phyloP scores from a whole-genome alignment of 1,139 yeast species.

The Candida glucosophila region DNA sequence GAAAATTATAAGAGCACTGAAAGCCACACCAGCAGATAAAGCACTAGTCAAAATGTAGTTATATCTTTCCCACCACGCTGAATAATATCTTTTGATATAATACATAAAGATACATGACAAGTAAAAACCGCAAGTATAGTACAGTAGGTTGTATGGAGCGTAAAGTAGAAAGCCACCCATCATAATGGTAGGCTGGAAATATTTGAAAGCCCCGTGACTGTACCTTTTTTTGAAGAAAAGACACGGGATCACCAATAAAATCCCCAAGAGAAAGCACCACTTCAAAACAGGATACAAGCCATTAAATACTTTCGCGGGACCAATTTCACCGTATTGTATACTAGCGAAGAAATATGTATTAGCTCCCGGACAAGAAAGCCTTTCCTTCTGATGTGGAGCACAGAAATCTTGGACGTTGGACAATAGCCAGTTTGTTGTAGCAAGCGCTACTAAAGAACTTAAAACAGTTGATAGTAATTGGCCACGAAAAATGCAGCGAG shows the following conservation, averaged over 20 bases:
- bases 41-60: slow-evolving; percentile 54
- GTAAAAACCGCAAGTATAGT: slow-evolving; percentile 43
- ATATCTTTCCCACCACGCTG: slow-evolving; percentile 58
- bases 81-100: slow-evolving; percentile 38
- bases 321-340: slow-evolving; percentile 29
- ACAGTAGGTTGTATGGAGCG: slow-evolving; percentile 51
- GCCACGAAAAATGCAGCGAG: slow-evolving; percentile 24
- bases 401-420: slow-evolving; percentile 18
- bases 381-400: slow-evolving; percentile 17
- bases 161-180: slow-evolving; percentile 38
- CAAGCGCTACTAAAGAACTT: slow-evolving; percentile 16
- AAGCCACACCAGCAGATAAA: slow-evolving; percentile 52
- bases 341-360: slow-evolving; percentile 24
- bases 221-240: slow-evolving; percentile 21
- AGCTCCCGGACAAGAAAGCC: slow-evolving; percentile 25
- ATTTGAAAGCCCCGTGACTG: slow-evolving; percentile 18
- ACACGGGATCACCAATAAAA: slow-evolving; percentile 19
- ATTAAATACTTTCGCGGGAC: slow-evolving; percentile 24
- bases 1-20: slow-evolving; percentile 47
- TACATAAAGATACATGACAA: slow-evolving; percentile 45
- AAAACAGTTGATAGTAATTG: slow-evolving; percentile 23
- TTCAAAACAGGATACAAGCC: slow-evolving; percentile 25
- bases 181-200: slow-evolving; percentile 39
- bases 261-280: slow-evolving; percentile 27
- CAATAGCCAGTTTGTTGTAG: slow-evolving; percentile 22